Base-by-base conservation (phyloP, 805 yeast species). In the Candida maesae region DNA sequence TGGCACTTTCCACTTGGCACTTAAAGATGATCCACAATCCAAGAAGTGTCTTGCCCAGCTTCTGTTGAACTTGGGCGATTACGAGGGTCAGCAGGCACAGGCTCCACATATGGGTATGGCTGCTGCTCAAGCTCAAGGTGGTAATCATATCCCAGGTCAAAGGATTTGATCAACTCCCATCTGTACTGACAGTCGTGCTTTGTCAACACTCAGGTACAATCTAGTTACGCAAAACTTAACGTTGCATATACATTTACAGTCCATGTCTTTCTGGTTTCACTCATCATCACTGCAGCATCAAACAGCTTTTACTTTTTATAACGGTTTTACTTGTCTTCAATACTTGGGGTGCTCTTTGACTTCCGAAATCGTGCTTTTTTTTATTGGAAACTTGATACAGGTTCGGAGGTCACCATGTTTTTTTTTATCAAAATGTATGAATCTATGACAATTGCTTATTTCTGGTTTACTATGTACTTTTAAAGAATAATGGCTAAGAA, bases 11-110 rank as follows among this genome's bases (percentile, higher is more conserved):
- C 76, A 83, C 27, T 69, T 73, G 33, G 81, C 83, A 3, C 70
- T 91, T 41, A 79, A 82, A 53, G 98, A 91, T 53, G 99, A 91
- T 56, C 76, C 78, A 3, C 88, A 90, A 12, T 88, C 97, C 7
- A 88, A 85, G 56, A 76, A 89, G 51, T 87, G 96, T 58, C 68
- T 93, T 46, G 81, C 89, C 3, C 96, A 90, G 63, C 70, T 93
- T 35, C 70, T 91, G 47, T 71, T 82, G 39, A 83, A 82, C 50
- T 70, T 86, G 47, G 68, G 75, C 36, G 79, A 76, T 42, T 53
- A 53, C 36, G 61, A 57, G 17, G 51, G 50, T 2, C 58, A 55
- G 30, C 49, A 38, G 33, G 37, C 45, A 18, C 49, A 44, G 37
- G 42, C 17, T 3, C 44, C 44, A 23, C 44, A 36, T 14, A 33